A percentile compares a stretch with the other conserved stretches of the same genome.
Evolutionary conservation across 371 early-diverging fungal species (phyloP).

Genomic region (Rhizomucor miehei): DNA sequence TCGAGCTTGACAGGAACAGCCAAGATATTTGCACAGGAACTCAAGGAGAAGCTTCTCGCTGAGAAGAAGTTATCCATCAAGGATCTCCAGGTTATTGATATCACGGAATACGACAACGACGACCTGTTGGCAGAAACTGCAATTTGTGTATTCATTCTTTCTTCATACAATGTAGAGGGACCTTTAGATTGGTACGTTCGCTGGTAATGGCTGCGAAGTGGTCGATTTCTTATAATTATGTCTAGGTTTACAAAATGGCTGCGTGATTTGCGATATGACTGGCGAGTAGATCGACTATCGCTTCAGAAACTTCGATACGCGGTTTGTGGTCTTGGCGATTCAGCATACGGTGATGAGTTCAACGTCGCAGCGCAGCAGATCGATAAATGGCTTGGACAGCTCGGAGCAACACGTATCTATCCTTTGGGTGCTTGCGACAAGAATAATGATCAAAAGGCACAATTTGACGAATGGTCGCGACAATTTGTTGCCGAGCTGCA

Average conservation of each 20-base stretch:
- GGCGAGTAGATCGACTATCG: slow-evolving; percentile 60
- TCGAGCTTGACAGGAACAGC: slow-evolving; percentile 52
- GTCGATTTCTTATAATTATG: background rate
- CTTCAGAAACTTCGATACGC: slow-evolving; percentile 62
- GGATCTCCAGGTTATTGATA: slow-evolving; percentile 47
- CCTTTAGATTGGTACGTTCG: slow-evolving; percentile 61
- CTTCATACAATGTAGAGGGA: slow-evolving; percentile 74
- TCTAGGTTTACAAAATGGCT: slow-evolving; percentile 56
- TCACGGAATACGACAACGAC: slow-evolving; percentile 73
- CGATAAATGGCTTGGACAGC: slow-evolving; percentile 63
- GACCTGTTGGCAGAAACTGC: slow-evolving; percentile 58
- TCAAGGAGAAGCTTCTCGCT: slow-evolving; percentile 25
- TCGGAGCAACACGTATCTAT: slow-evolving; percentile 72
- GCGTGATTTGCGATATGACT: slow-evolving; percentile 66
- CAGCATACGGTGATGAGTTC: slow-evolving; percentile 68
- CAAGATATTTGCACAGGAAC: slow-evolving; percentile 36
- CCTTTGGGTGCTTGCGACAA: slow-evolving; percentile 70
- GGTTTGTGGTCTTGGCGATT: slow-evolving; percentile 77
- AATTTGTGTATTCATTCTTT: slow-evolving; percentile 63
- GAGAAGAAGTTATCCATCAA: slow-evolving; percentile 21
- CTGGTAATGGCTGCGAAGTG: background rate
- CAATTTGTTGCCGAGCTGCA: slow-evolving; percentile 47
- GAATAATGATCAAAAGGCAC: slow-evolving; percentile 55
- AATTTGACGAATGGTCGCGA: slow-evolving; percentile 55
- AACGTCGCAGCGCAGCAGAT: slow-evolving; percentile 58